These are phyloP conservation scores for Diaporthe sp. DNA, from an alignment of 2,329 filamentous ascomycete genomes.

Conservation along the genomic window DNA sequence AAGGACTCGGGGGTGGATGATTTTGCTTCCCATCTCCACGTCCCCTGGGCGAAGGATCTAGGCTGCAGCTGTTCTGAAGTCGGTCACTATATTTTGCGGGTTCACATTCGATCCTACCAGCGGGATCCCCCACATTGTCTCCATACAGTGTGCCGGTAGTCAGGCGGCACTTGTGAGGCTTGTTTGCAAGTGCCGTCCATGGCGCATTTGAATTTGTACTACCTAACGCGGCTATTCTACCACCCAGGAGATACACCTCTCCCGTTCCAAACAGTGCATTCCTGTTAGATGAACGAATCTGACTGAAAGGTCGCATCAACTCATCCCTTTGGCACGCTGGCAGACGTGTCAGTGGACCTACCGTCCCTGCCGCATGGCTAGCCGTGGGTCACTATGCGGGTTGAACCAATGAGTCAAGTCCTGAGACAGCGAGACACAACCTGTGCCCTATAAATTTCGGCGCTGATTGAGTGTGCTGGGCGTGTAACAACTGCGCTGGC, in stretches of 20 bases:
- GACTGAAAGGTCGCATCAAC: neutral
- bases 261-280: neutral
- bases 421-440: neutral
- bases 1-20: neutral
- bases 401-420: neutral
- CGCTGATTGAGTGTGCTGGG: neutral
- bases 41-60: constrained; percentile 3
- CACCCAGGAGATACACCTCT: neutral
- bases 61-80: neutral
- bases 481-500: neutral
- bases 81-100: neutral
- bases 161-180: neutral
- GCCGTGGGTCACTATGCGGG: neutral
- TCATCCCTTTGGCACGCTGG: neutral
- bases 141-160: neutral
- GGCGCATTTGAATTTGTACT: neutral
- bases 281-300: fast-evolving
- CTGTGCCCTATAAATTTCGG: neutral
- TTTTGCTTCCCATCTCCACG: neutral
- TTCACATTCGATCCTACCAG: neutral
- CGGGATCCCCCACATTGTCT: neutral
- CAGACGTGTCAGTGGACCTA: neutral
- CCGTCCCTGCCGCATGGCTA: neutral
- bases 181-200: neutral
- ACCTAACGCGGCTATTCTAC: neutral